These are phyloP conservation scores for Fusarium sp. DNA, from an alignment of 2,329 filamentous ascomycete species.

Conservation along the genomic window DNA sequence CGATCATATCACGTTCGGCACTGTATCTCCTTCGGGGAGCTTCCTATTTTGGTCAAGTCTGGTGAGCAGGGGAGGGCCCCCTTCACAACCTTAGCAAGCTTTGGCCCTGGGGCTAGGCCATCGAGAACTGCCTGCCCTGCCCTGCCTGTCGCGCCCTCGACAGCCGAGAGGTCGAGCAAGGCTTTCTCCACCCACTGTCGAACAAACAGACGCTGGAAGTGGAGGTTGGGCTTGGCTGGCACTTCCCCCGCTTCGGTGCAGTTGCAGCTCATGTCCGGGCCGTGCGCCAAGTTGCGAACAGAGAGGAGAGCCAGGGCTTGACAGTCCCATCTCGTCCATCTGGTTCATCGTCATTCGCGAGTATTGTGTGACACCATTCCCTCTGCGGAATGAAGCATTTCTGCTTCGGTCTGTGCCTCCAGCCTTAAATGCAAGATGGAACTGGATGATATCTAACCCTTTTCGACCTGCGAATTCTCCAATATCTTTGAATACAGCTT, in stretches of 20 bases:
- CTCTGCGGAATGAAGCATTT: constrained; percentile 44
- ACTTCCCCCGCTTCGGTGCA: constrained; percentile 39
- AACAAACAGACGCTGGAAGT: constrained; percentile 17
- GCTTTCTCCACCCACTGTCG: constrained; percentile 24
- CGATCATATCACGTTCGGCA: constrained; percentile 21
- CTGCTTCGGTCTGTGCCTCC: constrained; percentile 42
- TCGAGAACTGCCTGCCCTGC: constrained; percentile 1
- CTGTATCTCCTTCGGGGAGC: constrained; percentile 41
- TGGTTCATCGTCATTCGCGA: constrained; percentile 44
- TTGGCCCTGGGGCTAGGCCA: constrained; percentile 14
- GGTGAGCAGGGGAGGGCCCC: background rate
- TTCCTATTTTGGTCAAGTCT: constrained; percentile 42
- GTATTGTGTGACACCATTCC: constrained; percentile 41
- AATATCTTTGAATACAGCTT: background rate
- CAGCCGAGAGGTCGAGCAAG: constrained; percentile 7
- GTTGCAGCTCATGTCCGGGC: constrained; percentile 25
- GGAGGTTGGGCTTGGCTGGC: constrained; percentile 34
- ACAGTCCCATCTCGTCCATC: constrained; percentile 44
- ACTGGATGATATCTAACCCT: constrained; percentile 36
- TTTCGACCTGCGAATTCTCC: constrained; percentile 27
- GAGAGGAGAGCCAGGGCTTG: constrained; percentile 29
- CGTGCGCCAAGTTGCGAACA: constrained; percentile 36
- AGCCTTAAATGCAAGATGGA: constrained; percentile 46
- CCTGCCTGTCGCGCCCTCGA: constrained; percentile 10
- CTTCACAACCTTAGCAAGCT: constrained; percentile 32